Percentiles rank a stretch among this genome's conserved stretches.
Evolutionary conservation across 129 eudicot genomes (phyloP).

Genomic region (Lactuca sativa): DNA sequence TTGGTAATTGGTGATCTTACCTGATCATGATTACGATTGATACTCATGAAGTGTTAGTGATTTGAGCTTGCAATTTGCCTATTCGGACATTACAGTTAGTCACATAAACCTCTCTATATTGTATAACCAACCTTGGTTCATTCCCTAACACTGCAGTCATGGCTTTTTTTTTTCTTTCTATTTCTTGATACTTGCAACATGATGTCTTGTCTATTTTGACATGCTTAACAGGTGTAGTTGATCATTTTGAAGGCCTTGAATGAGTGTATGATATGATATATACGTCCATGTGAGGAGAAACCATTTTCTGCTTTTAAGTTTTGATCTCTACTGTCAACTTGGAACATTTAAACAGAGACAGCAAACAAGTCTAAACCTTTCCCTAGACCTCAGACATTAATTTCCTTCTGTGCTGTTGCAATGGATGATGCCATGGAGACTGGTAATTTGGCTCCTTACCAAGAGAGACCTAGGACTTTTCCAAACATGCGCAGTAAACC

Average conservation of each 20-base stretch:
- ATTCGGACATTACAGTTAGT: slow-evolving; percentile 1
- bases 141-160: neutral
- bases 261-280: neutral
- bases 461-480: slow-evolving; percentile 76
- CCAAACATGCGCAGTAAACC: slow-evolving; percentile 88
- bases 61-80: slow-evolving; percentile 1
- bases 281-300: slow-evolving; percentile 4
- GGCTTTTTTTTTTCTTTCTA: neutral
- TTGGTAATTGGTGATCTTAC: no score
- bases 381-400: slow-evolving; percentile 38
- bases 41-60: slow-evolving; percentile 7
- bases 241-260: slow-evolving; percentile 14
- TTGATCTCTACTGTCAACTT: neutral
- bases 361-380: neutral
- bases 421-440: slow-evolving; percentile 92
- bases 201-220: slow-evolving; percentile 11
- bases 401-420: slow-evolving; percentile 43
- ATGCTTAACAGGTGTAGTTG: neutral
- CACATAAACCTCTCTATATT: neutral
- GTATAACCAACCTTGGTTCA: neutral
- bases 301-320: neutral
- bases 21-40: neutral
- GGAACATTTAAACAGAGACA: slow-evolving; percentile 37
- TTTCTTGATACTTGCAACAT: neutral
- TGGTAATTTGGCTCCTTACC: slow-evolving; percentile 76